Percentiles rank a stretch among this genome's conserved stretches.
phyloP scores from a whole-genome alignment of 345 rosid species.

The Citrus trifoliata region DNA sequence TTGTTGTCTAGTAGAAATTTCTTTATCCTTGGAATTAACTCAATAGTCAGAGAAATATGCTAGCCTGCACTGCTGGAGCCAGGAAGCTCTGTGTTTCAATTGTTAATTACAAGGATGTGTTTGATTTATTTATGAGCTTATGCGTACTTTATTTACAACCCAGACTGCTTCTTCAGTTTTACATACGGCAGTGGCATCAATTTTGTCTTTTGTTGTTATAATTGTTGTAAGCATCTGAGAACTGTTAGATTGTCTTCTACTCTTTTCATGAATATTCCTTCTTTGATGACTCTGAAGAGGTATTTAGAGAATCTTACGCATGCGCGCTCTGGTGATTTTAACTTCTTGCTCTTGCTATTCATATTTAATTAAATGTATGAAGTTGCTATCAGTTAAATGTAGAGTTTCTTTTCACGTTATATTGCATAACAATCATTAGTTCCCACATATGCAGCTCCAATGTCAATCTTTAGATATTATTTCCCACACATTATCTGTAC shows the following conservation, averaged over 20 bases:
- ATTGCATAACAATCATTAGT: not conserved
- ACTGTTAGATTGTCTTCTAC: not conserved
- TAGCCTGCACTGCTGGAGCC: not conserved
- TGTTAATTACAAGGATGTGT: not conserved
- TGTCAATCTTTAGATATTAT: not conserved
- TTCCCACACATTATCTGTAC: not conserved
- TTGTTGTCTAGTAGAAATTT: not conserved
- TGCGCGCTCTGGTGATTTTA: not conserved
- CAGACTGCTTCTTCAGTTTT: not conserved
- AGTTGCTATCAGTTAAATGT: not conserved
- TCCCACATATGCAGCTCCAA: not conserved
- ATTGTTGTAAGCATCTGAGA: not conserved
- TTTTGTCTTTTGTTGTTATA: not conserved
- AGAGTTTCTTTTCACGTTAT: not conserved
- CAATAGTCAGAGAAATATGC: not conserved
- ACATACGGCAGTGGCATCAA: not conserved
- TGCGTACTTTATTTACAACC: not conserved
- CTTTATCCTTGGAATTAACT: not conserved
- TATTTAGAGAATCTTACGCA: not conserved
- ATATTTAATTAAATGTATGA: not conserved
- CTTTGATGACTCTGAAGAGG: not conserved
- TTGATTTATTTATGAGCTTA: not conserved
- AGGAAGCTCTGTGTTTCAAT: not conserved
- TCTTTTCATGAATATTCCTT: not conserved
- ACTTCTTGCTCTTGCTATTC: not conserved